Conservation (phyloP, 169 alveolate genomes). For the Plasmodium cynomolgi region DNA sequence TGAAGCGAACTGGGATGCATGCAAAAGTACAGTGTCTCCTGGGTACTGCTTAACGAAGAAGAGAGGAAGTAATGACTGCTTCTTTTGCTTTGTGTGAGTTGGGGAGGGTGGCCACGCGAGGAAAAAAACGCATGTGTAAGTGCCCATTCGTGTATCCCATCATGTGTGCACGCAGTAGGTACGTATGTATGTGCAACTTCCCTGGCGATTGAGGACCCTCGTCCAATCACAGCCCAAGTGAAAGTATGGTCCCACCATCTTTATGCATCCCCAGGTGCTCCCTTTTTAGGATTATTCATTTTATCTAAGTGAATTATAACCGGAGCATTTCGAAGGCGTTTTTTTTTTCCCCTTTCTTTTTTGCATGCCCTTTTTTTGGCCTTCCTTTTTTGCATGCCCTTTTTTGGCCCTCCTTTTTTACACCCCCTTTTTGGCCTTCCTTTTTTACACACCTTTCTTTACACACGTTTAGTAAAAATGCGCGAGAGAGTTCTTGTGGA, state of each 20-base stretch:
- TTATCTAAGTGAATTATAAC: no score
- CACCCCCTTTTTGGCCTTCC: no score
- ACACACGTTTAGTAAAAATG: background rate
- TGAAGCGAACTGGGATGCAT: background rate
- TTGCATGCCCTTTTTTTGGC: no score
- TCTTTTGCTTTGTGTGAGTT: background rate
- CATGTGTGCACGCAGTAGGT: no score
- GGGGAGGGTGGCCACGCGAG: background rate
- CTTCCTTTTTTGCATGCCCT: background rate
- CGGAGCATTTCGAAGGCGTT: no score
- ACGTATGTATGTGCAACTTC: background rate
- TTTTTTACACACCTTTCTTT: background rate
- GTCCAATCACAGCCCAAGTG: background rate
- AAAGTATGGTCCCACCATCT: background rate
- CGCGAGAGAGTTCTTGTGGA: background rate
- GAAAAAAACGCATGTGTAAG: background rate
- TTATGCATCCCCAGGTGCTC: background rate
- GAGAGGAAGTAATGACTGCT: background rate
- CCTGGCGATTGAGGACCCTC: background rate
- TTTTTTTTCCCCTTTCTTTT: no score
- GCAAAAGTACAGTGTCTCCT: background rate
- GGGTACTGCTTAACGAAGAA: background rate
- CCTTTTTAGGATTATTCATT: background rate
- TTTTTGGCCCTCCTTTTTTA: no score
- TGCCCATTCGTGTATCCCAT: no score